Evolutionary conservation across 306 rosid genomes (phyloP), one percentile per base, ranked within the genome.

Genomic region (Gillenia trifoliata): DNA sequence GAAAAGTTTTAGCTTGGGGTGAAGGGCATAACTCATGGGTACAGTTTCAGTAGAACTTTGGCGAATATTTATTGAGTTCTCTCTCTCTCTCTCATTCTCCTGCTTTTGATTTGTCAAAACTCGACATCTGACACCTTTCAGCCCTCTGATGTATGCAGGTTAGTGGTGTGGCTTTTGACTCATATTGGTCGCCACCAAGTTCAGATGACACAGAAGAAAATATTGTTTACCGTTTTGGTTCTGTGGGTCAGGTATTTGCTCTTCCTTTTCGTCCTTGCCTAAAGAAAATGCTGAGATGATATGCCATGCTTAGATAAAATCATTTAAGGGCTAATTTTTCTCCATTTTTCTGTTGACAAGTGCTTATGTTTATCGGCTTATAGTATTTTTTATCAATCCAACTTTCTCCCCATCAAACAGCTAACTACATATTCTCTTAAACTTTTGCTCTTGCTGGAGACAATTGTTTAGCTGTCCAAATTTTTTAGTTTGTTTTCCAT

Each of bases 11-110:
- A 65, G 99, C 99, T 40, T 92, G 99, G 99, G 96, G 99, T 62
- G 99, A 94, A 86, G 99, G 99, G 57, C 99, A 94, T 79, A 92
- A 79, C 75, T 94, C 99, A 63, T 94, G 99, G 99, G 99, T 94
- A 86, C 30, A 78, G 89, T 82, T 79, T 65, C 66, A 26, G 34
- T 25, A 3, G 19, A 73, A 43, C 76, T 25, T 26, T 29, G 17
- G 55, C 0, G n/a, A 31, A 29, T 20, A 1, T 41, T 28, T 16
- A 2, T 64, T 64, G 33, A 64, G 43, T 34, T 33, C 45, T 64
- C 68, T 6, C 23, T 62, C 66, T 5, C 16, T 43, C 50, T 15
- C 19, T 43, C 49, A 5, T 1, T 13, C 30, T 57, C 20, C 31
- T 16, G 11, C 16, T 6, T 61, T 72, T 72, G 41, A 41, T 17